These are phyloP conservation scores for Mycocalia duriaeana DNA, from an alignment of 1,284 basidiomycete genomes.

Conservation along the genomic window DNA sequence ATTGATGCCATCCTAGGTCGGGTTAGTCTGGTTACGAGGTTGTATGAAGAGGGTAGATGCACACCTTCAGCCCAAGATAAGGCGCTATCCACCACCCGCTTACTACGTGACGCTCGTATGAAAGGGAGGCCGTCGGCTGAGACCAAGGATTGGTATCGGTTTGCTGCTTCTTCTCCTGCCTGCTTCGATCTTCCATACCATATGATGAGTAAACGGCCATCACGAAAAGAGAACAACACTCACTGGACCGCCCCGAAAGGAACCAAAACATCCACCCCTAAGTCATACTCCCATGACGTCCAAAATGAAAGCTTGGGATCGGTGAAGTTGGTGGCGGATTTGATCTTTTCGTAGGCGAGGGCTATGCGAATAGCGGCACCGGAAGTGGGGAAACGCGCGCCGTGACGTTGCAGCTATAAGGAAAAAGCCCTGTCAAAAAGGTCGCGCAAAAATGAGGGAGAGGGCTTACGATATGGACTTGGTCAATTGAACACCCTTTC, in stretches of 20 bases:
- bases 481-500: conserved; percentile 45
- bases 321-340: conserved; percentile 37
- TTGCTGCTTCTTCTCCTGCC: conserved; percentile 43
- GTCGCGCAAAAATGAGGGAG: neutral
- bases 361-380: conserved; percentile 43
- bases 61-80: conserved; percentile 68
- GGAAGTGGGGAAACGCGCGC: conserved; percentile 72
- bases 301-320: conserved; percentile 59
- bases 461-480: conserved; percentile 36
- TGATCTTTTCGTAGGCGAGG: conserved; percentile 47
- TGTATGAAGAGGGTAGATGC: conserved; percentile 42
- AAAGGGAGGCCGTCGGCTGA: conserved; percentile 49
- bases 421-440: conserved; percentile 8
- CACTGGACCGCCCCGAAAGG: conserved; percentile 70
- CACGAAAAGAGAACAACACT: conserved; percentile 22
- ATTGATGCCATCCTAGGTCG: neutral
- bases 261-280: conserved; percentile 61
- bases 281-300: conserved; percentile 50
- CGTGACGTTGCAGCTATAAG: conserved; percentile 79
- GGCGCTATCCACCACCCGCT: conserved; percentile 64
- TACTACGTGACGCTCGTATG: conserved; percentile 55
- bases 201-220: neutral
- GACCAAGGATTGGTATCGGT: conserved; percentile 50
- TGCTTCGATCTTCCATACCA: conserved; percentile 42
- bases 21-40: conserved; percentile 23